Evolutionary conservation across 1,284 basidiomycete species (phyloP).

Genomic region (Trichosporon ovoides): DNA sequence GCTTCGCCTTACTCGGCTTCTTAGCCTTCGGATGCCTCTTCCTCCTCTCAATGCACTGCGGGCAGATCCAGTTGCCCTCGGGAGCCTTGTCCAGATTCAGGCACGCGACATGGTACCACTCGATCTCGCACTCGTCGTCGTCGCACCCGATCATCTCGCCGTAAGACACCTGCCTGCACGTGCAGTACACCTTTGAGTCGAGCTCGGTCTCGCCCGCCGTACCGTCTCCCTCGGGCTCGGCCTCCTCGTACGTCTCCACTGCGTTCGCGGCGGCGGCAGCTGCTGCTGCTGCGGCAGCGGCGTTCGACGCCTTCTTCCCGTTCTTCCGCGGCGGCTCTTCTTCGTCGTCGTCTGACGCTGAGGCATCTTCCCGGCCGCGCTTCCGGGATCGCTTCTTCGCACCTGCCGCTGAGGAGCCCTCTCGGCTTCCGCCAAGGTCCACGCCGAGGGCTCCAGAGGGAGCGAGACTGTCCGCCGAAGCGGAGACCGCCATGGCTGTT

Average conservation of each 20-base stretch:
- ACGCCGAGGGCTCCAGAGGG: slow-evolving; percentile 18
- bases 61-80: slow-evolving; percentile 74
- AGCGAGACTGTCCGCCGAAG: slow-evolving; percentile 28
- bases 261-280: slow-evolving; percentile 45
- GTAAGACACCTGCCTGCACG: slow-evolving; percentile 70
- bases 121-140: slow-evolving; percentile 73
- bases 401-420: slow-evolving; percentile 6
- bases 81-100: slow-evolving; percentile 67
- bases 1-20: slow-evolving; percentile 21
- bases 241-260: slow-evolving; percentile 32
- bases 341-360: slow-evolving; percentile 34
- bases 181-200: slow-evolving; percentile 74
- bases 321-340: slow-evolving; percentile 24
- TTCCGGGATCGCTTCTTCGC: slow-evolving; percentile 25
- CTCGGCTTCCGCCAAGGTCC: slow-evolving; percentile 18
- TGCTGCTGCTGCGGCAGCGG: not conserved
- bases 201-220: slow-evolving; percentile 48
- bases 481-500: slow-evolving; percentile 22
- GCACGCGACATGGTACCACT: slow-evolving; percentile 91
- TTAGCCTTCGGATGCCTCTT: slow-evolving; percentile 34
- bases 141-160: slow-evolving; percentile 98
- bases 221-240: slow-evolving; percentile 48
- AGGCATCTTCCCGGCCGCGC: slow-evolving; percentile 28
- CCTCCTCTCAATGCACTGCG: slow-evolving; percentile 50
- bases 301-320: slow-evolving; percentile 6